phyloP scores from a whole-genome alignment of 139 green algal genomes.

The Coelastrella sp. region DNA sequence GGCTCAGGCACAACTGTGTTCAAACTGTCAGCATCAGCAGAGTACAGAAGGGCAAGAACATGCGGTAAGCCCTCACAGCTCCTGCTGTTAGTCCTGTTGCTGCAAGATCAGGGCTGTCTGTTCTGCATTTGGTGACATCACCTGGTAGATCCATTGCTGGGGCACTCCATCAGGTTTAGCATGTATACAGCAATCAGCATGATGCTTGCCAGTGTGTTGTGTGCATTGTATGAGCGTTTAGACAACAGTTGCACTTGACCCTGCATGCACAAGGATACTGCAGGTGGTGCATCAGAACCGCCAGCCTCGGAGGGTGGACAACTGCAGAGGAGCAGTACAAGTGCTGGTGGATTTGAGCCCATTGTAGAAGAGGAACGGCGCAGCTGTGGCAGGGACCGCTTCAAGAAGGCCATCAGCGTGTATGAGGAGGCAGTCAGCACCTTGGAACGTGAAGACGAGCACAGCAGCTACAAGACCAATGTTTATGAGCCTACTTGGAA shows the following conservation, averaged over 20 bases:
- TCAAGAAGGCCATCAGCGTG: not conserved
- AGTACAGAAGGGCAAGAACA: not conserved
- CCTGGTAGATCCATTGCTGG: not conserved
- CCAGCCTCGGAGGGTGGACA: not conserved
- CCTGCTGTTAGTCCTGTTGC: not conserved
- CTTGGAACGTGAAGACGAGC: not conserved
- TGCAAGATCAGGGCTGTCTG: not conserved
- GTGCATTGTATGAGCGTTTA: not conserved
- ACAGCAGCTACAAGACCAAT: not conserved
- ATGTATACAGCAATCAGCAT: not conserved
- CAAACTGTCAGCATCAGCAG: not conserved
- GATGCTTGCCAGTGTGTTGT: not conserved
- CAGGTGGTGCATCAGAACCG: not conserved
- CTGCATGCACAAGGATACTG: not conserved
- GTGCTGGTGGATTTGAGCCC: not conserved
- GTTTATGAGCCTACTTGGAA: not conserved
- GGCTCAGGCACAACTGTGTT: not conserved
- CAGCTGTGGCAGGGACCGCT: constrained; percentile 7
- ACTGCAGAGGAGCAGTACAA: not conserved
- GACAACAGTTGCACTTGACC: not conserved
- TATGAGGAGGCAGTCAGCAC: constrained; percentile 20
- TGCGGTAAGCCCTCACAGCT: not conserved
- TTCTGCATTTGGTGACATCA: not conserved
- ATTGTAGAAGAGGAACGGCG: not conserved
- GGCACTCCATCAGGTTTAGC: not conserved